These are phyloP conservation scores for Tricholoma terreum DNA, from an alignment of 768 basidiomycete genomes.

Conservation along the genomic window DNA sequence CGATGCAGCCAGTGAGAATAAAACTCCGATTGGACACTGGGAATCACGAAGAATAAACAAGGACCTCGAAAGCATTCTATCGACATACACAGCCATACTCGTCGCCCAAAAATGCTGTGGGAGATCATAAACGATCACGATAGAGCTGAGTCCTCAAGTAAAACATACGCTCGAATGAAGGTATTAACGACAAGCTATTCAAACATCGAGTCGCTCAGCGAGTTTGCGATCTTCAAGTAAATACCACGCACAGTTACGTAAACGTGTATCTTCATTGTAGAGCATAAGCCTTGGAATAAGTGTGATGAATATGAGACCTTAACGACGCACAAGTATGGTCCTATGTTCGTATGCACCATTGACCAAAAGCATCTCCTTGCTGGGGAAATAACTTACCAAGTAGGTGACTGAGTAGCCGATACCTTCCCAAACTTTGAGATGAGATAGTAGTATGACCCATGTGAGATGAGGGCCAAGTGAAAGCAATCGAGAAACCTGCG, in stretches of 20 bases:
- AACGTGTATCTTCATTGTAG: too few species aligned
- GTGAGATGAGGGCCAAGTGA: too few species aligned
- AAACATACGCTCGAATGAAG: slow-evolving; percentile 27
- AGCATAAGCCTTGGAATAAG: background rate
- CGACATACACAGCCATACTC: slow-evolving; percentile 25
- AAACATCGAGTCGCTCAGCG: background rate
- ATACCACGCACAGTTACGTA: too few species aligned
- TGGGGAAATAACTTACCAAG: background rate
- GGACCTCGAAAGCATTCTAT: background rate
- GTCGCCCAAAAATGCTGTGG: slow-evolving; percentile 21
- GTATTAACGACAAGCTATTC: slow-evolving; percentile 25
- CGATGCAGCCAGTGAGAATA: slow-evolving; percentile 15
- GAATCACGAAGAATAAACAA: background rate
- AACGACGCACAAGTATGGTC: too few species aligned
- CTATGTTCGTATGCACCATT: slow-evolving; percentile 17
- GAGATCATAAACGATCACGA: background rate
- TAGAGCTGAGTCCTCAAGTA: background rate
- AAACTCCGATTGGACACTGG: slow-evolving; percentile 18
- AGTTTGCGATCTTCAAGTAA: too few species aligned
- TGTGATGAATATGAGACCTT: too few species aligned
- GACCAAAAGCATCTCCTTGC: background rate
- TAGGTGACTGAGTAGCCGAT: background rate
- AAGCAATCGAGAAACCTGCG: slow-evolving; percentile 12
- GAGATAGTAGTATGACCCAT: too few species aligned
- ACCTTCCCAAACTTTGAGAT: slow-evolving; percentile 12